These are phyloP conservation scores for Phytophthora tentaculata DNA, from an alignment of 352 stramenopile genomes.

Conservation along the genomic window DNA sequence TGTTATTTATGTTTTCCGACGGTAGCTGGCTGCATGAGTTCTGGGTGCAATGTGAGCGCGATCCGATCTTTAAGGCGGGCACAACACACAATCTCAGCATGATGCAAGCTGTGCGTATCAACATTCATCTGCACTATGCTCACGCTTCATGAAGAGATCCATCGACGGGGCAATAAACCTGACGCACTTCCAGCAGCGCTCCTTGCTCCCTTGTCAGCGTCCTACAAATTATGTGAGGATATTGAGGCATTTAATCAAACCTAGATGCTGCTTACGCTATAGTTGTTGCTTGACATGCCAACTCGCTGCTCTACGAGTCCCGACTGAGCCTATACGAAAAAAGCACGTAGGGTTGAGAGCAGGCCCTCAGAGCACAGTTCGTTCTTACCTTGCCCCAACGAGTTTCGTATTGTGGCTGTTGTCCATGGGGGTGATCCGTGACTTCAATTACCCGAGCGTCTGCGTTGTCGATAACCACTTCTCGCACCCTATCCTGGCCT, in stretches of 20 bases:
- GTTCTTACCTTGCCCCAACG: slow-evolving; percentile 20
- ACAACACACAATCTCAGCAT: slow-evolving; percentile 41
- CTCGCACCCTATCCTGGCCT: slow-evolving; percentile 3
- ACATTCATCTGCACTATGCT: too few relatives aligned
- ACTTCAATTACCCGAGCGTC: slow-evolving; percentile 8
- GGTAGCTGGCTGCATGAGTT: slow-evolving; percentile 25
- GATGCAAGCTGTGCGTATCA: slow-evolving; percentile 40
- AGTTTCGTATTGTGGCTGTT: slow-evolving; percentile 6
- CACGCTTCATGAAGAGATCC: too few relatives aligned
- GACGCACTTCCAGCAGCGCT: not conserved
- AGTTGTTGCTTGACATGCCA: not conserved
- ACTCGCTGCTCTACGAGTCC: slow-evolving; percentile 17
- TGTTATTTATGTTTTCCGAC: slow-evolving; percentile 17
- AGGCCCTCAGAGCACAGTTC: not conserved
- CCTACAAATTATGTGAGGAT: slow-evolving; percentile 2
- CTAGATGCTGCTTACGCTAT: slow-evolving; percentile 1
- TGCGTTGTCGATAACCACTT: slow-evolving; percentile 17
- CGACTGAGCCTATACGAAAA: slow-evolving; percentile 9
- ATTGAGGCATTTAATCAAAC: not conserved
- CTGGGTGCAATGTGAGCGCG: slow-evolving; percentile 29
- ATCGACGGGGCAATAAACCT: slow-evolving; percentile 4
- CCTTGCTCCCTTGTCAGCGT: not conserved
- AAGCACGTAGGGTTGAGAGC: slow-evolving; percentile 1
- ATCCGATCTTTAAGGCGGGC: slow-evolving; percentile 38
- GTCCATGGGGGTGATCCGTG: not conserved